phyloP scores from a whole-genome alignment of 2,329 filamentous ascomycete genomes.

The Colletotrichum navitas region DNA sequence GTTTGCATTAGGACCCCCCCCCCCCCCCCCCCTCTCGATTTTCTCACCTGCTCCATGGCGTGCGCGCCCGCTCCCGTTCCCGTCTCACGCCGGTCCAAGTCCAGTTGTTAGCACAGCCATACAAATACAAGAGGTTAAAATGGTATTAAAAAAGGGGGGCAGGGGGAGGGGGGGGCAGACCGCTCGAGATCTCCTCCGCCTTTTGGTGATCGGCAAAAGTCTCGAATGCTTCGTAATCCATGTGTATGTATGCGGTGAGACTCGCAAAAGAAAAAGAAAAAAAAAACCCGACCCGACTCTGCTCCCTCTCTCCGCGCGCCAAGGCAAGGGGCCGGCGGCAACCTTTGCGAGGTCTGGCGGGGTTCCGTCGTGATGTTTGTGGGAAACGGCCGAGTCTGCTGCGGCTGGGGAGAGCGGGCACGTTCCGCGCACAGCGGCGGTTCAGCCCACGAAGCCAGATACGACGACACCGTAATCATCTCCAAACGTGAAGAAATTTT shows the following conservation, averaged over 20 bases:
- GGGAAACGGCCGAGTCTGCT: background rate
- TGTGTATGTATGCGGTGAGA: background rate
- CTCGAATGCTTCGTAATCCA: background rate
- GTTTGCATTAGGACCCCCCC: background rate
- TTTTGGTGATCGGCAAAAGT: background rate
- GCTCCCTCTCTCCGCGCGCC: no score
- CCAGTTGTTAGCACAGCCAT: background rate
- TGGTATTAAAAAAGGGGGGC: no score
- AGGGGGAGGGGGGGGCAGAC: background rate
- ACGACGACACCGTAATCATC: constrained; percentile 20
- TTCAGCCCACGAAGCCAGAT: constrained; percentile 6
- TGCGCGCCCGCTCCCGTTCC: background rate
- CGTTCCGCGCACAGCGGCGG: background rate
- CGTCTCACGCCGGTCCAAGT: background rate
- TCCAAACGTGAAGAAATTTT: background rate
- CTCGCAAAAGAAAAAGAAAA: background rate
- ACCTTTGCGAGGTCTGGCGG: background rate
- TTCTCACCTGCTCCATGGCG: background rate
- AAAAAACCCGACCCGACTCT: no score
- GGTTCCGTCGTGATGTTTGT: background rate
- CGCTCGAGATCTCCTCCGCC: background rate
- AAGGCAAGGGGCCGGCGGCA: no score
- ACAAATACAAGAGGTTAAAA: background rate
- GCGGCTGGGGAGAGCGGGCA: no score
- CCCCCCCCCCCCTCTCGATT: background rate